Conservation (phyloP, 225 moss, liverwort and hornwort genomes). For the Bryoerythrophyllum caledonicum region DNA sequence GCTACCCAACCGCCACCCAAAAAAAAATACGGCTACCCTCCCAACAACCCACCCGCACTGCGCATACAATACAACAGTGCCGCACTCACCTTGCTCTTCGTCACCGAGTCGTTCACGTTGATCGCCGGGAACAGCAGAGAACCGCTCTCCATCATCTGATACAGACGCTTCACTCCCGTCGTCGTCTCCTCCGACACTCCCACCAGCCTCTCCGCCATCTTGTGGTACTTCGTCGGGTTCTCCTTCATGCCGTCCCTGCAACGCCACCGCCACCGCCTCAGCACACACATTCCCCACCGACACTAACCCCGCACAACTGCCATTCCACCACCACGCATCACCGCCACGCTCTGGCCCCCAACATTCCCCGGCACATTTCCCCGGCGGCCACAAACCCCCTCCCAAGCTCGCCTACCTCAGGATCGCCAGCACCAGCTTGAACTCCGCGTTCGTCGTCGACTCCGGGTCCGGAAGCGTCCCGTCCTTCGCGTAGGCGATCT, state of each 20-base stretch:
- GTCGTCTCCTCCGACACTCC: conserved; percentile 98
- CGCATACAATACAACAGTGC: not conserved
- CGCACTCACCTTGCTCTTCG: conserved; percentile 80
- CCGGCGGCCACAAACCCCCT: too few species aligned
- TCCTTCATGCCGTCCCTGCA: conserved; percentile 78
- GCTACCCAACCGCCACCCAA: not conserved
- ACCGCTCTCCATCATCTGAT: conserved; percentile 80
- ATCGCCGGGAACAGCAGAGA: conserved; percentile 86
- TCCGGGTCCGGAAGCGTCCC: conserved; percentile 70
- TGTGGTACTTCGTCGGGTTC: conserved; percentile 82
- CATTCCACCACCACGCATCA: not conserved
- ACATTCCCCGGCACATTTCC: not conserved
- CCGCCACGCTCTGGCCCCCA: too few species aligned
- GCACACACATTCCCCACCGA: not conserved
- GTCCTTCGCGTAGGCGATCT: conserved; percentile 82
- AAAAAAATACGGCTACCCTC: too few species aligned
- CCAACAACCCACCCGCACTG: too few species aligned
- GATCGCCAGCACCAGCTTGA: conserved; percentile 80
- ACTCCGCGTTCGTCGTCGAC: conserved; percentile 85
- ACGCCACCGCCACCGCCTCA: not conserved
- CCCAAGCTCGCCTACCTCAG: conserved; percentile 28
- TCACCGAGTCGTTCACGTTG: conserved; percentile 95
- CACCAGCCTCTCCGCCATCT: conserved; percentile 82
- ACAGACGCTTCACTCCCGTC: conserved; percentile 93
- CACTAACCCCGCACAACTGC: not conserved